phyloP scores from a whole-genome alignment of 2,329 filamentous ascomycete species.

The Cytospora piceicola region DNA sequence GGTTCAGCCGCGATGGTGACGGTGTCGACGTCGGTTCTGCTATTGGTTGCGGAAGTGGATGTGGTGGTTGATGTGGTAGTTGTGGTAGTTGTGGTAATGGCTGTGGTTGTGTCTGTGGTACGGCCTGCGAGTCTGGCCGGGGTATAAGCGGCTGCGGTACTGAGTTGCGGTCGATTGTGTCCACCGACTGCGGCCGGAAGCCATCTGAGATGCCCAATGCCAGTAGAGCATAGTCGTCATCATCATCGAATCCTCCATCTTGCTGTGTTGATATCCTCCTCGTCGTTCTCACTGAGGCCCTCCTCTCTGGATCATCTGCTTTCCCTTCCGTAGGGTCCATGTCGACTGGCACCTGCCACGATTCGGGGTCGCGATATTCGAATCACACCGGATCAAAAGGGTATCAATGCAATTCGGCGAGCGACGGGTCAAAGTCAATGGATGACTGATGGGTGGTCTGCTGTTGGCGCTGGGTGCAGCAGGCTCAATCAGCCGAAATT shows the following conservation, averaged over 20 bases:
- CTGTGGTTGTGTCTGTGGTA: constrained; percentile 4
- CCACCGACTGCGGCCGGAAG: constrained; percentile 20
- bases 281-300: constrained; percentile 27
- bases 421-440: neutral
- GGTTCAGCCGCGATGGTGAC: constrained; percentile 41
- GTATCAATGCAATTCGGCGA: constrained; percentile 1
- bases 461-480: constrained; percentile 17
- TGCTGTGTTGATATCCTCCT: constrained; percentile 23
- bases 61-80: neutral
- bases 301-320: constrained; percentile 28
- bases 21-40: constrained; percentile 11
- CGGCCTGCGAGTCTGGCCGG: constrained; percentile 7
- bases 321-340: constrained; percentile 26
- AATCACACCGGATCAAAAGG: neutral
- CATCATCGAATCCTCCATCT: constrained; percentile 17
- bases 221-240: constrained; percentile 28
- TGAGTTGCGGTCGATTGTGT: constrained; percentile 1
- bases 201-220: constrained; percentile 29
- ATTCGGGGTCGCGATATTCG: constrained; percentile 8
- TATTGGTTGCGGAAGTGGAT: neutral
- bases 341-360: constrained; percentile 11
- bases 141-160: constrained; percentile 4
- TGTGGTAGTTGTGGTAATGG: neutral
- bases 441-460: constrained; percentile 11
- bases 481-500: constrained; percentile 30